A percentile compares a stretch with the other conserved stretches of the same genome.
These are phyloP conservation scores for Phyllosticta paracitricarpa DNA, from an alignment of 2,329 filamentous ascomycete genomes.

Conservation along the genomic window DNA sequence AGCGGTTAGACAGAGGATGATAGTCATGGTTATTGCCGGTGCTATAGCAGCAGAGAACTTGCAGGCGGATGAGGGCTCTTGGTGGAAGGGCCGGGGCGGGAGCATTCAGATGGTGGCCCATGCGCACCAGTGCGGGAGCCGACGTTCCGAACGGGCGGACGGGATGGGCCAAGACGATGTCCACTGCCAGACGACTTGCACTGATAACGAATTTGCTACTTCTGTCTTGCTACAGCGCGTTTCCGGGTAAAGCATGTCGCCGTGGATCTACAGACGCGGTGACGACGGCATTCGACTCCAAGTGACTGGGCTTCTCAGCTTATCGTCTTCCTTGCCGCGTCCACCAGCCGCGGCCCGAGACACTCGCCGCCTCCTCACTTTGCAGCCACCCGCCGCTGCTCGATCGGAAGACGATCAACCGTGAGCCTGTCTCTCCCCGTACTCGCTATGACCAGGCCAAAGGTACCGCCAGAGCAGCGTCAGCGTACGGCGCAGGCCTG, in stretches of 20 bases:
- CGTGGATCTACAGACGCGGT: background rate
- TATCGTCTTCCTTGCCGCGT: background rate
- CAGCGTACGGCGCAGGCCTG: conserved; percentile 55
- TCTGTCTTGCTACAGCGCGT: background rate
- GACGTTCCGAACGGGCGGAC: background rate
- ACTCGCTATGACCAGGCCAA: conserved; percentile 41
- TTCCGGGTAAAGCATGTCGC: background rate
- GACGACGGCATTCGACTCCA: background rate
- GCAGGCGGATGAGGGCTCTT: background rate
- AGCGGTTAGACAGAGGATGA: background rate
- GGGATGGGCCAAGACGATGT: background rate
- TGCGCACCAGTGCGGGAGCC: background rate
- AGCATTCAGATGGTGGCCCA: background rate
- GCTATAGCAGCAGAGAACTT: background rate
- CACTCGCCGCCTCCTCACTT: background rate
- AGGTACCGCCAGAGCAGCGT: conserved; percentile 49
- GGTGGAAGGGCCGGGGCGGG: background rate
- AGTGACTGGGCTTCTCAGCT: background rate
- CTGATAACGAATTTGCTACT: background rate
- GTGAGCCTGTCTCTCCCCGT: background rate
- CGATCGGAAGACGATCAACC: background rate
- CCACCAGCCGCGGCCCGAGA: background rate
- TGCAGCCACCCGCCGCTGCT: background rate
- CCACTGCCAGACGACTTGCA: background rate
- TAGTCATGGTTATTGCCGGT: background rate